Evolutionary conservation across 208 protist species (phyloP).

Genomic region (Leishmania tropica): DNA sequence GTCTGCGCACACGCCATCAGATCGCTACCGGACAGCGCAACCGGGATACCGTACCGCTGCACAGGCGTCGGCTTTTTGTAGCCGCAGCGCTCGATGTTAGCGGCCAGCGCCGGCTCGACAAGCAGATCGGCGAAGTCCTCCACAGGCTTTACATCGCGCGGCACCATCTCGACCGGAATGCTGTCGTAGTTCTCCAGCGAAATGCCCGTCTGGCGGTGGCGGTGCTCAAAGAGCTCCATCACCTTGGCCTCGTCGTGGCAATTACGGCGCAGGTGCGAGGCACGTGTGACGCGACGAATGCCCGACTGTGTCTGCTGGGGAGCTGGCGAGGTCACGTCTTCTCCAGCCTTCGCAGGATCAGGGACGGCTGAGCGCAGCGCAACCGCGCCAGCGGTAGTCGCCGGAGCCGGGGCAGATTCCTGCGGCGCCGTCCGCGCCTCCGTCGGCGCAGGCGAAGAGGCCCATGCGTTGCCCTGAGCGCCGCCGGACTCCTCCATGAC

Average conservation of each 20-base stretch:
- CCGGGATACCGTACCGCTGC: conserved; percentile 97
- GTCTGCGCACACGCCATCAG: conserved; percentile 99
- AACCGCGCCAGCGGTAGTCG: not conserved
- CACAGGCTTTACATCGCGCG: conserved; percentile 68
- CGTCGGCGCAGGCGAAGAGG: conserved; percentile 14
- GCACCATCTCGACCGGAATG: conserved; percentile 88
- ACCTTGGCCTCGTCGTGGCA: conserved; percentile 77
- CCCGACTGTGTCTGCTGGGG: conserved; percentile 15
- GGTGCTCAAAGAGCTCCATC: conserved; percentile 67
- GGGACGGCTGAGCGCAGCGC: not conserved
- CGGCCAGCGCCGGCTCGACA: conserved; percentile 81
- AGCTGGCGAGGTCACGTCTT: not conserved
- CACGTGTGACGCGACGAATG: conserved; percentile 52
- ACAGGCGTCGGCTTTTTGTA: conserved; percentile 98
- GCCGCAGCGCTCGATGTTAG: conserved; percentile 94
- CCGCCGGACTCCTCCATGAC: not conserved
- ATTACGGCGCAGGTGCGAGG: conserved; percentile 72
- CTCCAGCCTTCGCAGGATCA: not conserved
- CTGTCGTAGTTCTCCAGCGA: conserved; percentile 84
- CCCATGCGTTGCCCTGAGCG: conserved; percentile 25
- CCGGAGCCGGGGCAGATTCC: conserved; percentile 8
- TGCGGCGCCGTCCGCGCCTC: not conserved
- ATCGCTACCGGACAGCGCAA: conserved; percentile 92
- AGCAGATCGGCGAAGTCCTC: conserved; percentile 86
- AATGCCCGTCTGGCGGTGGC: conserved; percentile 80